Base-by-base conservation (phyloP, 2,329 filamentous ascomycete species). In the Sporothrix variecibatus region DNA sequence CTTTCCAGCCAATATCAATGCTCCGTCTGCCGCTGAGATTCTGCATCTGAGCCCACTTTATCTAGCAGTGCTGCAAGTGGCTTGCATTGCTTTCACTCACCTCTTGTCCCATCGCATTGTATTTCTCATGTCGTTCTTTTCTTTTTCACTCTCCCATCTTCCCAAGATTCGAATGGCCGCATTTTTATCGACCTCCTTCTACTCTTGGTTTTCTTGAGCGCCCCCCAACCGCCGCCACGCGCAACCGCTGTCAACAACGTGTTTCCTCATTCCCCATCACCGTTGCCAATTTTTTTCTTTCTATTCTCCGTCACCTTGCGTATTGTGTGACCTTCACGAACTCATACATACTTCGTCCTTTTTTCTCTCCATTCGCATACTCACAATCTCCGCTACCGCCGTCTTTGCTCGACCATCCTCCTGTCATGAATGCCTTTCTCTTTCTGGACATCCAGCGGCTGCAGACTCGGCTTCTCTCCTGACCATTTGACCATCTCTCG, bases 1-100 rank as follows among this genome's bases (percentile, higher is more conserved):
- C 64, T 38, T 56, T 64, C 80, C 84, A 84, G 83, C 87, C 87
- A 89, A 88, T 89, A 87, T 88, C 82, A 84, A 83, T 81, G 81
- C 81, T 79, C 82, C 80, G 80, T 82, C 86, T 83, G 79, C 84
- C 84, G 85, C 85, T 84, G 81, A 77, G 78, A 78, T 78, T 78
- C 77, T 64, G 78, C 75, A 26, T 72, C 49, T 38, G 40, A 78
- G 76, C 73, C 74, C 74, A 53, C 49, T 68, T 67, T 68, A 49
- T 28, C 56, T 34, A 7, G 15, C 26, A 51, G 12, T 7, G 6
- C 31, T 40, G 60, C 34, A 64, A 23, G 60, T 43, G 34, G 7
- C 23, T 64, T 38, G 34, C 60, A n/a, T 15, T 20, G 46, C 34
- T 15, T 15, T 26, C n/a, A 73, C 20, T 72, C n/a, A 53, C 58